Percentiles rank a stretch among this genome's conserved stretches.
Conservation (phyloP, 2,329 filamentous ascomycete species). For the Elsinoe perseae region DNA sequence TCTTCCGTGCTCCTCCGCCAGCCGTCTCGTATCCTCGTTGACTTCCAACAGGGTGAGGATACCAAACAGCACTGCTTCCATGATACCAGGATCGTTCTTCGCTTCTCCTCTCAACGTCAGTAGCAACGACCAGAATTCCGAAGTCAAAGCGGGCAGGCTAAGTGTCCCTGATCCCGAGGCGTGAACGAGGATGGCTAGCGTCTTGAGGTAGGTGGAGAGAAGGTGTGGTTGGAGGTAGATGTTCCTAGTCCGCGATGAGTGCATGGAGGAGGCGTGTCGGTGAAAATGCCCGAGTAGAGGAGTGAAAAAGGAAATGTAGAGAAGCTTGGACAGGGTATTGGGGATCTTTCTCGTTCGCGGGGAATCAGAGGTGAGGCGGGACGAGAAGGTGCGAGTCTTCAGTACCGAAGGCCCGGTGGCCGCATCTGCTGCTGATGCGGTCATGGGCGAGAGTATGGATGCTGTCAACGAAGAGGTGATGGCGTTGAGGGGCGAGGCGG, state of each 20-base stretch:
- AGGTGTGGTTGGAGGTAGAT: conserved; percentile 68
- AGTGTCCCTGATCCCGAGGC: conserved; percentile 74
- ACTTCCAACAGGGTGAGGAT: conserved; percentile 75
- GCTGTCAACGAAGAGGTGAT: conserved; percentile 62
- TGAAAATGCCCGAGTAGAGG: conserved; percentile 67
- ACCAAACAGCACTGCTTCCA: conserved; percentile 68
- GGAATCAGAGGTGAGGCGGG: conserved; percentile 57
- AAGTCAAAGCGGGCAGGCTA: conserved; percentile 68
- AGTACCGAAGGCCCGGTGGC: conserved; percentile 72
- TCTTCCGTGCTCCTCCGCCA: conserved; percentile 67
- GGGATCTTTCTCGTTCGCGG: conserved; percentile 54
- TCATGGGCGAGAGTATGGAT: conserved; percentile 71
- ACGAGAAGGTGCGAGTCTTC: conserved; percentile 84
- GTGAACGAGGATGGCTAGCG: conserved; percentile 72
- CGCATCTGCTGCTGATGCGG: conserved; percentile 71
- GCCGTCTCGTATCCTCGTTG: conserved; percentile 61
- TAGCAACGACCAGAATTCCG: conserved; percentile 77
- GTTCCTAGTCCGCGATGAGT: conserved; percentile 36
- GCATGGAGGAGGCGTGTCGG: conserved; percentile 27
- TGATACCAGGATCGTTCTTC: conserved; percentile 46
- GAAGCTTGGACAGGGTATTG: conserved; percentile 70
- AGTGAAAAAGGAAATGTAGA: conserved; percentile 74
- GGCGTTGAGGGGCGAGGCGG: conserved; percentile 51
- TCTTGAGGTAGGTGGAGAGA: conserved; percentile 75
- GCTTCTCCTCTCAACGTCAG: conserved; percentile 55